Evolutionary conservation across 345 rosid genomes (phyloP).

Genomic region (Citrus maxima): DNA sequence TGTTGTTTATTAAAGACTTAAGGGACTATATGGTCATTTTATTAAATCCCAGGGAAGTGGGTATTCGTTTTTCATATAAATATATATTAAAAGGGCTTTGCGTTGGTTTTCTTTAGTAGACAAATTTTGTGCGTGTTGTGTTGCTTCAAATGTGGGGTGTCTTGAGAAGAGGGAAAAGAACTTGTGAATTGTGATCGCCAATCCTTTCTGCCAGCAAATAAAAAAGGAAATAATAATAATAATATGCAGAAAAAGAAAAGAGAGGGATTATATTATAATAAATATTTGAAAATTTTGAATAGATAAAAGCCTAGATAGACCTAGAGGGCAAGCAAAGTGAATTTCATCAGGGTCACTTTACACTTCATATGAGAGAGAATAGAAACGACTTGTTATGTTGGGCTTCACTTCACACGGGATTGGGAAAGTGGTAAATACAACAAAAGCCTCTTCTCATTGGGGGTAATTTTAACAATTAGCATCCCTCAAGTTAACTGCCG

Average conservation of each 20-base stretch:
- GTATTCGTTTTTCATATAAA: too few relatives aligned
- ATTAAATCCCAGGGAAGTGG: too few relatives aligned
- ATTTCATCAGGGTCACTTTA: conserved; percentile 24
- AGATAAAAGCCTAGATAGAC: too few relatives aligned
- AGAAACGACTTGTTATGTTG: background rate
- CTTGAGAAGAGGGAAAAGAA: conserved; percentile 38
- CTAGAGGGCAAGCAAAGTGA: conserved; percentile 13
- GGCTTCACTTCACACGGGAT: conserved; percentile 26
- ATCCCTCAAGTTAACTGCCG: too few relatives aligned
- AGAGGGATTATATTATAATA: conserved; percentile 6
- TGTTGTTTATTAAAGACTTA: too few relatives aligned
- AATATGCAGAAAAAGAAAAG: background rate
- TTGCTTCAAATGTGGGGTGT: conserved; percentile 29
- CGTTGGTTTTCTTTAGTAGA: background rate
- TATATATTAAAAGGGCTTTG: background rate
- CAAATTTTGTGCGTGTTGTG: background rate
- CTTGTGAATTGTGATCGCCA: conserved; percentile 19
- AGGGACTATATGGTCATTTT: too few relatives aligned
- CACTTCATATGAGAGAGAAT: conserved; percentile 25
- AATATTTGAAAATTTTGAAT: too few relatives aligned
- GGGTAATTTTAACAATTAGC: too few relatives aligned
- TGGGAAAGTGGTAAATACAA: conserved; percentile 2
- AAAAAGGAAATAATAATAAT: background rate
- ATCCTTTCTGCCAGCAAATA: background rate
- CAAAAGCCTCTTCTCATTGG: background rate